Base-by-base conservation (phyloP, 148 eudicot species). In the Persicaria maculosa region DNA sequence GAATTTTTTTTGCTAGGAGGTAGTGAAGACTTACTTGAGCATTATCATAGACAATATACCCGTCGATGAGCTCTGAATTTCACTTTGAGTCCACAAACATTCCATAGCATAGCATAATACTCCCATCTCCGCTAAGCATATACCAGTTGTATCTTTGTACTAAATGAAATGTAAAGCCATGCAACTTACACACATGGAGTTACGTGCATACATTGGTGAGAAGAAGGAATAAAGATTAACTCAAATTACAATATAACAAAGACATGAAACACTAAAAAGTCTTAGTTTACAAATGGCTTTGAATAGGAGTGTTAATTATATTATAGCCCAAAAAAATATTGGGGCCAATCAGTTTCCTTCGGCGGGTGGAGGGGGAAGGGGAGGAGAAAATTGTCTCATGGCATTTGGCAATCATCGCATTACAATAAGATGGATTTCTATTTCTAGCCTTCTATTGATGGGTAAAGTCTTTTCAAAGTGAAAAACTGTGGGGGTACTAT, bases 21-120 rank as follows among this genome's bases (percentile, higher is more conserved):
- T 10, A 58, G 20, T n/a, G 80, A 92, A 82, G 88, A 94, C 98
- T 84, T 90, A 94, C 98, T 84, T 94, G 98, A 79, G 90, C 90
- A 46, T 91, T 86, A 76, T 94, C 82, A 75, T 91, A 94, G 82
- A 91, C 98, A 22, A 94, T 94, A 73, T 91, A 94, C 83, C 91
- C 98, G 64, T 94, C 90, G 40, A 31, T 31, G 40, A 31, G 40
- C 40, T 31, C 40, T 31, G 40, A 31, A 31, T 31, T 31, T 31
- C 40, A 31, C 40, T 31, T 31, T 2, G 40, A 31, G 2, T 31
- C 40, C 40, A 31, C 3, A 31, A 31, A 31, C 40, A 31, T 31
- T 31, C 40, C 40, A 31, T 31, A 31, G 40, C 40, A 31, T 31
- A 31, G 40, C 40, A 31, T 31, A 31, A 31, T 31, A 31, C 0